These are phyloP conservation scores for Posidonia australis DNA, from an alignment of 106 monocot species.

Conservation along the genomic window DNA sequence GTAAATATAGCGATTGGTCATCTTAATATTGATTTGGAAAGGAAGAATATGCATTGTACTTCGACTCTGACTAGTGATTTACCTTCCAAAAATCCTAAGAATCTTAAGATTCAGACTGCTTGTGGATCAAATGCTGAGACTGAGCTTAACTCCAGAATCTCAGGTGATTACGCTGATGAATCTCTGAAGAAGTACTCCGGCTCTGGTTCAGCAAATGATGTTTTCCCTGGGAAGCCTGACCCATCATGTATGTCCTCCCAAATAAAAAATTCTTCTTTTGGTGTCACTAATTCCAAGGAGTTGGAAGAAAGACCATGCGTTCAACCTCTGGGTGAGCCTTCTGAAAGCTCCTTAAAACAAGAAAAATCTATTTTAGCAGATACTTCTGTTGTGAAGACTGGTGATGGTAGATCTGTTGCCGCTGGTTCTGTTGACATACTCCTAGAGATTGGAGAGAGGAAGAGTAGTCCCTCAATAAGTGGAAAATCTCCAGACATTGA, in stretches of 20 bases:
- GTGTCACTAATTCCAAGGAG: neutral
- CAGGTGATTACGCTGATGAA: neutral
- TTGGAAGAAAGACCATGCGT: slow-evolving; percentile 1
- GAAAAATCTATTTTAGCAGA: neutral
- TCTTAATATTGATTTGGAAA: slow-evolving; percentile 3
- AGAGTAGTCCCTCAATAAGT: slow-evolving; percentile 1
- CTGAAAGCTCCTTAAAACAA: slow-evolving; percentile 1
- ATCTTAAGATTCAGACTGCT: neutral
- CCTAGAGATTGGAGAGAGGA: slow-evolving; percentile 7
- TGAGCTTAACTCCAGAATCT: neutral
- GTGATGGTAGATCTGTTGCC: slow-evolving; percentile 3
- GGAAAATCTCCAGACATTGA: slow-evolving; percentile 8
- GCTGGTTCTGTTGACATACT: neutral
- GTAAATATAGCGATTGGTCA: slow-evolving; percentile 7
- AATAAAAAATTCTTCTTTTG: neutral
- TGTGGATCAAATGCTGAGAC: neutral
- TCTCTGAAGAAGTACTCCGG: slow-evolving; percentile 7
- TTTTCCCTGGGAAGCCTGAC: slow-evolving; percentile 4
- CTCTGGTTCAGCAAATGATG: slow-evolving; percentile 7
- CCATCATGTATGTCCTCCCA: neutral
- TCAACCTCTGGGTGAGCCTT: slow-evolving; percentile 10
- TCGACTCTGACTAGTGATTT: slow-evolving; percentile 15
- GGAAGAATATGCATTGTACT: slow-evolving; percentile 14
- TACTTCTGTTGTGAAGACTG: neutral
- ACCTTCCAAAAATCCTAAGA: slow-evolving; percentile 5